A percentile compares a stretch with the other conserved stretches of the same genome.
These are phyloP conservation scores for Aspergillus olivimuriae DNA, from an alignment of 495 filamentous ascomycete species.

Conservation along the genomic window DNA sequence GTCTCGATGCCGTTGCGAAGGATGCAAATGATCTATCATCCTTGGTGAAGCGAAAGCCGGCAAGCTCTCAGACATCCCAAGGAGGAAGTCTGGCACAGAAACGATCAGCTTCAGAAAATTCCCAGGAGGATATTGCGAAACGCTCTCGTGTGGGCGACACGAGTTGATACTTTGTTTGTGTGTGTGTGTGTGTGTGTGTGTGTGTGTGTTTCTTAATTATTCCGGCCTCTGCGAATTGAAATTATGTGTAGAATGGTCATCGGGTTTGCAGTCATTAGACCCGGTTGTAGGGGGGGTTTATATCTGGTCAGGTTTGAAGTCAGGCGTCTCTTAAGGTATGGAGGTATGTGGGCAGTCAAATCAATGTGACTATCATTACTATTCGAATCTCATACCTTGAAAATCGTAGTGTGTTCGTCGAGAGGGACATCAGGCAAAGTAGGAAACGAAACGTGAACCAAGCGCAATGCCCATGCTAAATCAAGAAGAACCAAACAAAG, in stretches of 20 bases:
- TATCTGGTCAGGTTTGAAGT: too few species aligned
- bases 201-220: neutral
- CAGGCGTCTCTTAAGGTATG: too few species aligned
- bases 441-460: neutral
- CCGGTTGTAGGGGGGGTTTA: too few species aligned
- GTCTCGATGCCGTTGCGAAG: slow-evolving; percentile 71
- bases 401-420: too few species aligned
- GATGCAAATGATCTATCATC: slow-evolving; percentile 79
- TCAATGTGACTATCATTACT: neutral
- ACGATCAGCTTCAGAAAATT: slow-evolving; percentile 22
- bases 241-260: neutral
- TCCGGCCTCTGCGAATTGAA: neutral
- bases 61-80: slow-evolving; percentile 12
- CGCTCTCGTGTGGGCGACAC: slow-evolving; percentile 15
- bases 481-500: slow-evolving; percentile 17
- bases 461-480: neutral
- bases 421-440: neutral
- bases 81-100: slow-evolving; percentile 13
- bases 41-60: slow-evolving; percentile 68
- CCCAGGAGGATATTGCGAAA: slow-evolving; percentile 23
- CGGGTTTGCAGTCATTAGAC: neutral
- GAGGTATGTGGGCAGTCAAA: too few species aligned
- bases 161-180: too few species aligned
- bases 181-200: too few species aligned
- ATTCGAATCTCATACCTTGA: neutral